Conservation (phyloP, 352 stramenopile genomes). For the Thraustochytrium sp. region DNA sequence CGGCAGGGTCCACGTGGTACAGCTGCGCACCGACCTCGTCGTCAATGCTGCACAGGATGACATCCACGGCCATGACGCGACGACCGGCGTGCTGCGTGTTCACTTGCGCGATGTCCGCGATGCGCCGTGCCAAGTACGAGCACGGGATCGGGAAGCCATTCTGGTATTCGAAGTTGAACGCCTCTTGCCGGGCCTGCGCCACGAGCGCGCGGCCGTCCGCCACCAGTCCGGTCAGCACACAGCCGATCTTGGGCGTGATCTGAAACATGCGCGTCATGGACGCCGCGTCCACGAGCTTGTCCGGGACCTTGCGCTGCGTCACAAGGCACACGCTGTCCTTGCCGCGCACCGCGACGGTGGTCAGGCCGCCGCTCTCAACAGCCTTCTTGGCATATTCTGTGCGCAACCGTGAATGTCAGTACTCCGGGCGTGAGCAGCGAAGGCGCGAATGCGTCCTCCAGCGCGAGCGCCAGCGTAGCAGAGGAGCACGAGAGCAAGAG, state of each 20-base stretch:
- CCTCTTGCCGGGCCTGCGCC: slow-evolving; percentile 89
- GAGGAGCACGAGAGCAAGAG: slow-evolving; percentile 53
- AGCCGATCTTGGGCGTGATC: slow-evolving; percentile 38
- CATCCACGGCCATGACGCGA: slow-evolving; percentile 88
- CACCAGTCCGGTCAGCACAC: slow-evolving; percentile 25
- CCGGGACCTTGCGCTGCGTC: slow-evolving; percentile 97
- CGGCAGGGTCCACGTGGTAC: slow-evolving; percentile 96
- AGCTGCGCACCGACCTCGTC: slow-evolving; percentile 95
- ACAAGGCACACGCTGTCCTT: slow-evolving; percentile 87
- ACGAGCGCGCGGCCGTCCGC: slow-evolving; percentile 84
- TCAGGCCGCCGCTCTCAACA: slow-evolving; percentile 84
- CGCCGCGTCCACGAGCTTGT: slow-evolving; percentile 48
- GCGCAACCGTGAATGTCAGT: neutral
- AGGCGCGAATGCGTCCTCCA: neutral
- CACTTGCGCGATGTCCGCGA: slow-evolving; percentile 75
- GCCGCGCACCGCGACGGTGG: slow-evolving; percentile 89
- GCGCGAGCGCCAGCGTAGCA: no score
- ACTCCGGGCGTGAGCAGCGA: no score
- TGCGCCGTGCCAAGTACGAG: slow-evolving; percentile 87
- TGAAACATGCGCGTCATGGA: slow-evolving; percentile 39
- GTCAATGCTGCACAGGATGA: slow-evolving; percentile 92
- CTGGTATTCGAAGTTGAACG: slow-evolving; percentile 94
- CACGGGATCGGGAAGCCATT: slow-evolving; percentile 91
- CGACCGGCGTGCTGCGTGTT: slow-evolving; percentile 67
- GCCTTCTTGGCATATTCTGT: slow-evolving; percentile 97